Evolutionary conservation across 2,329 filamentous ascomycete species (phyloP), one percentile per base, ranked within the genome.

Genomic region (Onygena corvina): DNA sequence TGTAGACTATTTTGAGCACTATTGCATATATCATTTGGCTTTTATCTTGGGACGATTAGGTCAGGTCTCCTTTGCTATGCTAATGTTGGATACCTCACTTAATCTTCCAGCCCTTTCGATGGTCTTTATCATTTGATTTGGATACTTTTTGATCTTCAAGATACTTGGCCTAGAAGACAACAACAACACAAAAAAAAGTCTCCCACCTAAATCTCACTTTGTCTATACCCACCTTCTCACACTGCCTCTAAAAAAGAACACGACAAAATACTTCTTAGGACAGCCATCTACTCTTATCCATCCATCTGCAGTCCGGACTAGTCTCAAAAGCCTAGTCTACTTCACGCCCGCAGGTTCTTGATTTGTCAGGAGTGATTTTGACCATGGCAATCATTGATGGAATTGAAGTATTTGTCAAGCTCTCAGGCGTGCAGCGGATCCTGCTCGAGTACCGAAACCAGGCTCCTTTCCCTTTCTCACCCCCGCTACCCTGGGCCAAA

Each of bases 341-440:
- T n/a, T n/a, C n/a, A n/a, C n/a, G n/a, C n/a, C n/a, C n/a, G n/a
- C n/a, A n/a, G n/a, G 4, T 2, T n/a, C 36, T 42, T 40, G 6
- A 11, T n/a, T n/a, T 8, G 14, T 4, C 4, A 12, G 6, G 14
- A 23, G 16, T n/a, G n/a, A 16, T 1, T n/a, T 35, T 9, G 9
- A 48, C 9, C 4, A 50, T 52, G 50, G 47, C 42, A 7, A 47
- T 52, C 5, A 23, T 52, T 6, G 44, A 52, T 12, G 44, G 36
- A 14, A 21, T 50, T 16, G 50, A 50, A 45, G 44, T 50, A 5
- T 30, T 31, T 11, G n/a, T 52, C 3, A 52, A 31, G 29, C n/a
- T 47, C 31, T 14, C 34, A 4, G 31, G 9, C 14, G 12, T 33
- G 2, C 6, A 47, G n/a, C 1, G 33, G 1, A 5, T 36, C 1